Evolutionary conservation across 306 rosid species (phyloP).

Genomic region (Prunus salicina): DNA sequence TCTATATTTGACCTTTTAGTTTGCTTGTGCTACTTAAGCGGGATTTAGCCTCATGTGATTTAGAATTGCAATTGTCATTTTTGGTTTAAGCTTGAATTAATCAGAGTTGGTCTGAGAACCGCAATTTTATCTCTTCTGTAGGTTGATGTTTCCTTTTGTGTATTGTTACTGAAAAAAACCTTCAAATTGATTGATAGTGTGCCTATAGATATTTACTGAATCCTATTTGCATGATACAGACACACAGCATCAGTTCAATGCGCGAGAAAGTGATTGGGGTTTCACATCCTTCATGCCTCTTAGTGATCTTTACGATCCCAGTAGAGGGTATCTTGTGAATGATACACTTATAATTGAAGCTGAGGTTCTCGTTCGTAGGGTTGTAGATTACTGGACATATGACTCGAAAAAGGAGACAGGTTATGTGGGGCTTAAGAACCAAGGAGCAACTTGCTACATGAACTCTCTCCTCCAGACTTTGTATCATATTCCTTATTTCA

Average conservation of each 20-base stretch:
- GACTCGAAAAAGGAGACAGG: constrained; percentile 94
- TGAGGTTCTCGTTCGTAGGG: constrained; percentile 77
- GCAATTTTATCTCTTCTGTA: not conserved
- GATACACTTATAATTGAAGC: constrained; percentile 76
- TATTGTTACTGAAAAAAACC: not conserved
- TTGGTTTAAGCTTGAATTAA: not conserved
- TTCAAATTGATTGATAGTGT: not conserved
- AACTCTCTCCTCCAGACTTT: constrained; percentile 85
- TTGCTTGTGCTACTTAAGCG: not conserved
- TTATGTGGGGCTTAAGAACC: constrained; percentile 87
- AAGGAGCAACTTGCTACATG: constrained; percentile 95
- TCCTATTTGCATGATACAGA: constrained; percentile 43
- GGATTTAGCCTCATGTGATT: not conserved
- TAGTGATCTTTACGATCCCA: constrained; percentile 76
- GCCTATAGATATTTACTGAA: not conserved
- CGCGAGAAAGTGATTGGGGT: constrained; percentile 96
- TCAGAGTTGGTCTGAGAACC: not conserved
- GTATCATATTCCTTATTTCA: constrained; percentile 81
- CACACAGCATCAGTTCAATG: constrained; percentile 88
- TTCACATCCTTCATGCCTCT: constrained; percentile 93
- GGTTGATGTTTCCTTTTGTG: not conserved
- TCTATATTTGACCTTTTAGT: not conserved
- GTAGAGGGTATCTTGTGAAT: constrained; percentile 73
- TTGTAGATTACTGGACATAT: constrained; percentile 82
- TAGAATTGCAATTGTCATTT: not conserved